A percentile compares a stretch with the other conserved stretches of the same genome.
phyloP scores from a whole-genome alignment of 495 filamentous ascomycete species.

The Penicillium pulvis region DNA sequence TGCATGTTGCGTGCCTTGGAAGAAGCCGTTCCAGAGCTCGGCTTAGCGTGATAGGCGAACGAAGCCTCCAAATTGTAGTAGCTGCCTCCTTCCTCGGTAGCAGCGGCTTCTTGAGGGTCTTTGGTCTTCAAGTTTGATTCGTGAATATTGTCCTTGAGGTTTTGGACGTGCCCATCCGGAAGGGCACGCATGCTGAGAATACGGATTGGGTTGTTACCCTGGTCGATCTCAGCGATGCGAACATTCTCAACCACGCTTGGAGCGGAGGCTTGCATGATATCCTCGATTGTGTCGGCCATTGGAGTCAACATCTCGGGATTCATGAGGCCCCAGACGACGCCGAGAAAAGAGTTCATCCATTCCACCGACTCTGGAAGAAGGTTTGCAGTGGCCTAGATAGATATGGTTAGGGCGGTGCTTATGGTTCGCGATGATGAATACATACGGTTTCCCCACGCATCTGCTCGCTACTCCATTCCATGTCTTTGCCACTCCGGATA shows the following conservation, averaged over 20 bases:
- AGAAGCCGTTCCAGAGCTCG: constrained; percentile 65
- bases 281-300: constrained; percentile 74
- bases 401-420: constrained; percentile 8
- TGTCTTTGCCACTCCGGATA: constrained; percentile 73
- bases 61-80: constrained; percentile 95
- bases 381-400: constrained; percentile 67
- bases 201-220: constrained; percentile 85
- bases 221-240: constrained; percentile 92
- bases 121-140: constrained; percentile 76
- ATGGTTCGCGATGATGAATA: not conserved
- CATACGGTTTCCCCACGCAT: constrained; percentile 77
- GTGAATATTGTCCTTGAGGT: constrained; percentile 77
- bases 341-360: constrained; percentile 90
- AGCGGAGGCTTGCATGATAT: constrained; percentile 95
- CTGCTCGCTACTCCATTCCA: constrained; percentile 88
- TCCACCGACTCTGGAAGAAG: constrained; percentile 90
- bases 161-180: constrained; percentile 76
- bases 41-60: constrained; percentile 88
- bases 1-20: constrained; percentile 92
- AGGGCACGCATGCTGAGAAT: constrained; percentile 89
- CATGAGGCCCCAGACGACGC: constrained; percentile 82
- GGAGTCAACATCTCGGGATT: constrained; percentile 91
- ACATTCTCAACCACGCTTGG: constrained; percentile 91
- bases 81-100: constrained; percentile 87
- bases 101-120: constrained; percentile 84